phyloP scores from a whole-genome alignment of 2,329 filamentous ascomycete species.

The Aspergillus pseudoviridinutans region DNA sequence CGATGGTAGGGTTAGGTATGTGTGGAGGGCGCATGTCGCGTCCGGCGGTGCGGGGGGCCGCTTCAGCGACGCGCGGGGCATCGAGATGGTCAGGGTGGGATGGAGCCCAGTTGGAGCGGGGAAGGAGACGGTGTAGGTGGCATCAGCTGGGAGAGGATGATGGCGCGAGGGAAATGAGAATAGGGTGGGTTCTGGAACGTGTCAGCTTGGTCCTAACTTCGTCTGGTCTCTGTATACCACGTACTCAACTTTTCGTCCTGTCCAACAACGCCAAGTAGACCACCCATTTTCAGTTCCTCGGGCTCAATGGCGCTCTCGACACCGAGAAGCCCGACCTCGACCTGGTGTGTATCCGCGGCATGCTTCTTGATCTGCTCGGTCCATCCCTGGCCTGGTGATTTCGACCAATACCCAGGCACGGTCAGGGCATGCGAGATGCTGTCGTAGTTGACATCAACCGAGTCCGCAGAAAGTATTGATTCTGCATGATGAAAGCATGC shows the following conservation, averaged over 20 bases:
- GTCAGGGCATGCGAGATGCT: slow-evolving; percentile 62
- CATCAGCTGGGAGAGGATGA: slow-evolving; percentile 49
- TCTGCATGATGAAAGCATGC: slow-evolving; percentile 51
- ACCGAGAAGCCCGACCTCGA: slow-evolving; percentile 78
- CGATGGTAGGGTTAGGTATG: slow-evolving; percentile 78
- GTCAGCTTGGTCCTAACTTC: slow-evolving; percentile 1
- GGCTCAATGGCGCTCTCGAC: slow-evolving; percentile 56
- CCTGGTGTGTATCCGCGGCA: slow-evolving; percentile 44
- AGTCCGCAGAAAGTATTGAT: slow-evolving; percentile 52
- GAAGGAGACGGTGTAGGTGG: slow-evolving; percentile 62
- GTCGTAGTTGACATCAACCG: slow-evolving; percentile 76
- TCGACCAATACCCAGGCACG: slow-evolving; percentile 60
- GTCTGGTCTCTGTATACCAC: slow-evolving; percentile 9
- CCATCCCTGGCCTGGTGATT: slow-evolving; percentile 41
- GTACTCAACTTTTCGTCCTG: slow-evolving; percentile 64
- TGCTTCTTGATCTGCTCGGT: slow-evolving; percentile 40
- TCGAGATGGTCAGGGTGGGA: slow-evolving; percentile 67
- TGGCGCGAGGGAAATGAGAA: slow-evolving; percentile 85
- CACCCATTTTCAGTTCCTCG: slow-evolving; percentile 73
- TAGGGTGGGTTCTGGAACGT: slow-evolving; percentile 59
- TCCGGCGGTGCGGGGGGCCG: slow-evolving; percentile 46
- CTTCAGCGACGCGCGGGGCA: slow-evolving; percentile 51
- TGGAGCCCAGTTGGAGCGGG: slow-evolving; percentile 74
- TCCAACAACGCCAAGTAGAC: slow-evolving; percentile 73
- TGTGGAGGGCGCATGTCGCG: slow-evolving; percentile 67